These are phyloP conservation scores for Aureobasidium zeae DNA, from an alignment of 2,329 filamentous ascomycete species.

Conservation along the genomic window DNA sequence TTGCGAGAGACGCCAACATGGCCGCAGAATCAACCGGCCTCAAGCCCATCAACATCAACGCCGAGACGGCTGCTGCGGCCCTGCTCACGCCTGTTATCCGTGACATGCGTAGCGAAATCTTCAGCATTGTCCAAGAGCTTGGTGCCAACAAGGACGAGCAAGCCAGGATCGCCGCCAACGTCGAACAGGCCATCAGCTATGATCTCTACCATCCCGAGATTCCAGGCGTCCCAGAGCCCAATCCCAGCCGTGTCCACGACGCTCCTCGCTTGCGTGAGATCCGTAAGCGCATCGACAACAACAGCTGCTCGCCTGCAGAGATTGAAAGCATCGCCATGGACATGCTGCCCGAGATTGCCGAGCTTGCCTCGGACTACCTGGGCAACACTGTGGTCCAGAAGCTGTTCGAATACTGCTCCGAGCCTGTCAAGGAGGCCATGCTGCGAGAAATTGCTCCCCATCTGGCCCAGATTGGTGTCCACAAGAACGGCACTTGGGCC, in stretches of 20 bases:
- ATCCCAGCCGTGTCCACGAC: slow-evolving; percentile 81
- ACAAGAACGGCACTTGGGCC: slow-evolving; percentile 99
- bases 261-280: slow-evolving; percentile 92
- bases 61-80: slow-evolving; percentile 42
- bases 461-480: slow-evolving; percentile 89
- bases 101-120: slow-evolving; percentile 74
- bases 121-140: slow-evolving; percentile 79
- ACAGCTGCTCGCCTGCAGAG: slow-evolving; percentile 72
- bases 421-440: slow-evolving; percentile 85
- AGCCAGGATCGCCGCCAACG: slow-evolving; percentile 58
- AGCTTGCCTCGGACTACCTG: slow-evolving; percentile 89
- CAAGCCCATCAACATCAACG: slow-evolving; percentile 29
- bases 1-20: slow-evolving; percentile 40
- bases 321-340: slow-evolving; percentile 86
- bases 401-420: slow-evolving; percentile 91
- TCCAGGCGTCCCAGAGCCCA: slow-evolving; percentile 78
- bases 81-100: slow-evolving; percentile 62
- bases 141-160: slow-evolving; percentile 75
- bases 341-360: slow-evolving; percentile 94
- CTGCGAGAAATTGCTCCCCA: slow-evolving; percentile 78
- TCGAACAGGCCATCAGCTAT: slow-evolving; percentile 70
- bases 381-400: slow-evolving; percentile 99
- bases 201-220: slow-evolving; percentile 71
- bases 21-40: slow-evolving; percentile 31
- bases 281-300: slow-evolving; percentile 94